A percentile compares a stretch with the other conserved stretches of the same genome.
Evolutionary conservation across 108 stramenopile species (phyloP).

Genomic region (Skeletonema marinoi): DNA sequence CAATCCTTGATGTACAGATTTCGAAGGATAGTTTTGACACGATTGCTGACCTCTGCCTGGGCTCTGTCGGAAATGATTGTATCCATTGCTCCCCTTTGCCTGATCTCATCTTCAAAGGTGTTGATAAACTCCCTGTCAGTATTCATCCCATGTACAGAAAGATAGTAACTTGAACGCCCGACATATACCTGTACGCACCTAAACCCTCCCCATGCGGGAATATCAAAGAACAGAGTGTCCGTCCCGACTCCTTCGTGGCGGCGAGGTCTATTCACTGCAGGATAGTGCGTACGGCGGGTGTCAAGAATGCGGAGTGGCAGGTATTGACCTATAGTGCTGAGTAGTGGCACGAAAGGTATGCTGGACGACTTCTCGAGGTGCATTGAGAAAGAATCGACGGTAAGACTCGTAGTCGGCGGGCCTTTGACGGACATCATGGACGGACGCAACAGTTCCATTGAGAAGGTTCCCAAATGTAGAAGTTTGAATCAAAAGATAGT

Average conservation of each 20-base stretch:
- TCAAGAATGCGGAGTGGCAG: background rate
- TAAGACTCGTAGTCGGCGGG: background rate
- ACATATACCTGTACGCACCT: background rate
- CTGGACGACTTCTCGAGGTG: too few species aligned
- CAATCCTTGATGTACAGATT: conserved; percentile 8
- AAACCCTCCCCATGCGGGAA: background rate
- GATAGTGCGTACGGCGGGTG: background rate
- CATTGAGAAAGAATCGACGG: background rate
- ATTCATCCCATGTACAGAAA: conserved; percentile 13
- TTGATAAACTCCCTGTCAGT: conserved; percentile 18
- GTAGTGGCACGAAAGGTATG: background rate
- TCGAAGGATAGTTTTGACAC: conserved; percentile 28
- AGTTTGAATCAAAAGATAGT: too few species aligned
- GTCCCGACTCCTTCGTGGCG: background rate
- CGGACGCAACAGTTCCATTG: background rate
- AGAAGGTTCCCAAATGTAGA: background rate
- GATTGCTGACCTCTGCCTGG: conserved; percentile 9
- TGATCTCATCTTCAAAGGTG: conserved; percentile 30
- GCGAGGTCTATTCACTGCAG: background rate
- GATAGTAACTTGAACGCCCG: background rate
- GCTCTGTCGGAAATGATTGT: conserved; percentile 27
- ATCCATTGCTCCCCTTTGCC: conserved; percentile 26
- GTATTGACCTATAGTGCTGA: background rate
- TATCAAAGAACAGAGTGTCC: background rate
- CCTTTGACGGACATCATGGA: background rate